Percentiles rank a stretch among this genome's conserved stretches.
These are phyloP conservation scores for Stereocaulon alpinum DNA, from an alignment of 495 filamentous ascomycete species.

Conservation along the genomic window DNA sequence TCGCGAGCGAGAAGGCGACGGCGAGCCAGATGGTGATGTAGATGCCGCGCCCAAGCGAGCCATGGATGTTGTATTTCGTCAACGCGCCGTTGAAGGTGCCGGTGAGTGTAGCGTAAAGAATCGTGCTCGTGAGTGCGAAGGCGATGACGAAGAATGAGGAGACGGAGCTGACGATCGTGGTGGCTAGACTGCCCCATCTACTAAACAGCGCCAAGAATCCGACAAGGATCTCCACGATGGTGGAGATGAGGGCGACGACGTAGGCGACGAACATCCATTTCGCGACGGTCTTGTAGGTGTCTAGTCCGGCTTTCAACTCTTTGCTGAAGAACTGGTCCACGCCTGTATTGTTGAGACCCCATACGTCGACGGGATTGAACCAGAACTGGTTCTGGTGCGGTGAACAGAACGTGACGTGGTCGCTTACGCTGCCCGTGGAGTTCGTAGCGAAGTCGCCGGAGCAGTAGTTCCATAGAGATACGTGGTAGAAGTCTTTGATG, in stretches of 20 bases:
- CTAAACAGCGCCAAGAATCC: slow-evolving; percentile 60
- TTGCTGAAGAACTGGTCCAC: slow-evolving; percentile 49
- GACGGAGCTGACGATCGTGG: slow-evolving; percentile 60
- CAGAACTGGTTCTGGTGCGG: slow-evolving; percentile 54
- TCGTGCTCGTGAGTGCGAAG: slow-evolving; percentile 45
- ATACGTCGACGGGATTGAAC: slow-evolving; percentile 60
- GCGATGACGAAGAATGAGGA: slow-evolving; percentile 48
- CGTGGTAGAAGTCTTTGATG: slow-evolving; percentile 67
- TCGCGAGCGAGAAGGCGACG: slow-evolving; percentile 61
- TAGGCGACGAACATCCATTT: slow-evolving; percentile 76
- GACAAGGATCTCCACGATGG: slow-evolving; percentile 56
- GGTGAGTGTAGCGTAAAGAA: slow-evolving; percentile 51
- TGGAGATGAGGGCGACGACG: slow-evolving; percentile 57
- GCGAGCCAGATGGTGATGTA: slow-evolving; percentile 67
- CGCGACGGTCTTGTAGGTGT: slow-evolving; percentile 57
- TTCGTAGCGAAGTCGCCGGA: slow-evolving; percentile 39
- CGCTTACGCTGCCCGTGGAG: slow-evolving; percentile 35
- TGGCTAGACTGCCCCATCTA: slow-evolving; percentile 62
- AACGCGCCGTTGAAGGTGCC: slow-evolving; percentile 50
- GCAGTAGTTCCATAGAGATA: slow-evolving; percentile 87
- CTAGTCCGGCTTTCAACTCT: slow-evolving; percentile 49
- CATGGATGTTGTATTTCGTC: slow-evolving; percentile 54
- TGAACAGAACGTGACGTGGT: slow-evolving; percentile 42
- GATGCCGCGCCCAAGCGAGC: slow-evolving; percentile 54
- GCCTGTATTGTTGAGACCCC: slow-evolving; percentile 49